These are phyloP conservation scores for Antitrichia curtipendula DNA, from an alignment of 225 moss, liverwort and hornwort genomes.

Conservation along the genomic window DNA sequence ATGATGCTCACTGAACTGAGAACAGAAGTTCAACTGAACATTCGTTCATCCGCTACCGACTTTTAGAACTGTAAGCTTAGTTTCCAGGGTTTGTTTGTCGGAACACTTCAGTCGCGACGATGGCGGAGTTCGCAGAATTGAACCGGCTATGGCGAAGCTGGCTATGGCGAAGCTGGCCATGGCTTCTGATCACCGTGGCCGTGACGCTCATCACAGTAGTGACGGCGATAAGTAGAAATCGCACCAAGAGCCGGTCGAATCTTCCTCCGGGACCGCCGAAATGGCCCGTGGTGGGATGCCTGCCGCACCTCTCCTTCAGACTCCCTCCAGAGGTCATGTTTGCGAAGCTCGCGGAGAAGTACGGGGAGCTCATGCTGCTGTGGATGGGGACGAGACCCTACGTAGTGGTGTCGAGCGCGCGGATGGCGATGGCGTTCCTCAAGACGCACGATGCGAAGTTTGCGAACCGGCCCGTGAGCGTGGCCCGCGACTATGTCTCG, in stretches of 20 bases:
- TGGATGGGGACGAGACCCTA: conserved; percentile 30
- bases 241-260: background rate
- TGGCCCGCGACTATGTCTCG: conserved; percentile 5
- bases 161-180: conserved; percentile 5
- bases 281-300: conserved; percentile 34
- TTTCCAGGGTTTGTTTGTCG: background rate
- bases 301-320: background rate
- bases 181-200: background rate
- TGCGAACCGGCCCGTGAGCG: conserved; percentile 17
- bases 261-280: conserved; percentile 28
- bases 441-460: conserved; percentile 34
- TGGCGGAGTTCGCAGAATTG: background rate
- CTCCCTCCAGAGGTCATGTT: conserved; percentile 16
- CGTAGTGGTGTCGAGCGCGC: conserved; percentile 27
- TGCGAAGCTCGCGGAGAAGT: conserved; percentile 21
- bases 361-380: conserved; percentile 28
- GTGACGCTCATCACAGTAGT: background rate
- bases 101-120: background rate
- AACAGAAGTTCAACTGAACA: background rate
- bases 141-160: background rate
- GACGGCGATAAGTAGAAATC: background rate
- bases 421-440: conserved; percentile 34
- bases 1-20: too few species aligned
- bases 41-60: background rate
- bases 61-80: too few species aligned